Evolutionary conservation across 1,139 yeast species (phyloP).

Genomic region (Meyerozyma smithsonii): DNA sequence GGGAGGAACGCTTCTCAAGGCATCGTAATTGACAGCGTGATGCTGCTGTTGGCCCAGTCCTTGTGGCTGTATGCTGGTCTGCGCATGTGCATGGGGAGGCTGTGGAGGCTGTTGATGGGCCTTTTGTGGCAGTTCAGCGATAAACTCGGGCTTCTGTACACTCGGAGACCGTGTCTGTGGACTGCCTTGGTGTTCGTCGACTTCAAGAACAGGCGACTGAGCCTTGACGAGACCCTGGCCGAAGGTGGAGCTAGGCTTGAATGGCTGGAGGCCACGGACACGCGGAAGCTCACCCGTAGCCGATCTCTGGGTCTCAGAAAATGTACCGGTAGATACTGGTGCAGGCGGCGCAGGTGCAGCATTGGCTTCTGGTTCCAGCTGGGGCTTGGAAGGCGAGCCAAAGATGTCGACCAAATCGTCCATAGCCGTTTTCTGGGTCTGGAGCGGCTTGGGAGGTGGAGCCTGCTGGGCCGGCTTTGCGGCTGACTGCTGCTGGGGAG

Average conservation of each 20-base stretch:
- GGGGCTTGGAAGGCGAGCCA: conserved; percentile 24
- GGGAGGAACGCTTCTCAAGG: conserved; percentile 46
- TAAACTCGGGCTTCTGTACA: background rate
- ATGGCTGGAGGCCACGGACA: conserved; percentile 34
- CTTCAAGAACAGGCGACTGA: conserved; percentile 1
- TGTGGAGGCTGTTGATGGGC: background rate
- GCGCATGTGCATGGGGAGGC: conserved; percentile 4
- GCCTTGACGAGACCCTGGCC: conserved; percentile 52
- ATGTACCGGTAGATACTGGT: conserved; percentile 8
- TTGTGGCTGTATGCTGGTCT: conserved; percentile 8
- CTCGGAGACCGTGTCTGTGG: background rate
- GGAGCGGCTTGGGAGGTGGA: conserved; percentile 9
- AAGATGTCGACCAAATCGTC: conserved; percentile 65
- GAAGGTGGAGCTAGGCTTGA: conserved; percentile 62
- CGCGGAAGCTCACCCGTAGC: conserved; percentile 29
- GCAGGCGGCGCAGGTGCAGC: too few relatives aligned
- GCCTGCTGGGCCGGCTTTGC: conserved; percentile 13
- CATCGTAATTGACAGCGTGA: conserved; percentile 39
- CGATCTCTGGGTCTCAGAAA: conserved; percentile 18
- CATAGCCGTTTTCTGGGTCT: conserved; percentile 49
- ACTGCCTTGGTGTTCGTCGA: background rate
- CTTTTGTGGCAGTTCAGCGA: background rate
- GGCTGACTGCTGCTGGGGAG: conserved; percentile 11
- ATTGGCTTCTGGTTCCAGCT: conserved; percentile 12
- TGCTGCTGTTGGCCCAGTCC: conserved; percentile 5